Evolutionary conservation across 306 rosid genomes (phyloP).

Genomic region (Vicia villosa): DNA sequence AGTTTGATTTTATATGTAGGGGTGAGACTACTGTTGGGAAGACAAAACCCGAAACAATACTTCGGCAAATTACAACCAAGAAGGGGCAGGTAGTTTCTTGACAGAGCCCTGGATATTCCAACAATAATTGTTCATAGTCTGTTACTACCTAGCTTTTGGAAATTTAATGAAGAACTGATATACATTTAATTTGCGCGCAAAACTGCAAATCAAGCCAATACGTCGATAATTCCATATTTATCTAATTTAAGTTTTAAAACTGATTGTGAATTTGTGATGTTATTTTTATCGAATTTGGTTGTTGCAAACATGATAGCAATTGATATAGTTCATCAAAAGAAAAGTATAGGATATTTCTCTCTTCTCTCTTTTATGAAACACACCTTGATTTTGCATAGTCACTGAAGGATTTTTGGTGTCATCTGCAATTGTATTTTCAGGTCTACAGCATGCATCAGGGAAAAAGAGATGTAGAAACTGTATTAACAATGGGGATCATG

Average conservation of each 20-base stretch:
- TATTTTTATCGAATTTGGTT: slow-evolving; percentile 27
- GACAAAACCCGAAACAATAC: slow-evolving; percentile 95
- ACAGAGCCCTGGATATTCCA: slow-evolving; percentile 25
- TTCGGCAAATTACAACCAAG: slow-evolving; percentile 89
- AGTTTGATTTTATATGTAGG: slow-evolving; percentile 49
- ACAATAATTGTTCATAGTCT: slow-evolving; percentile 9
- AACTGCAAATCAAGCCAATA: slow-evolving; percentile 18
- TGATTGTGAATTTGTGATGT: background rate
- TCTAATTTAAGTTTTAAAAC: slow-evolving; percentile 17
- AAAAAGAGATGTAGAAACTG: slow-evolving; percentile 92
- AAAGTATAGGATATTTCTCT: background rate
- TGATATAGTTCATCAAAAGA: slow-evolving; percentile 18
- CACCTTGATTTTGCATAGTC: background rate
- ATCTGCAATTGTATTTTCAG: slow-evolving; percentile 46
- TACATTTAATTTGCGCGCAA: slow-evolving; percentile 12
- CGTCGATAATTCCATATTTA: slow-evolving; percentile 22
- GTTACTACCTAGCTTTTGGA: slow-evolving; percentile 22
- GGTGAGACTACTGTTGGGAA: slow-evolving; percentile 94
- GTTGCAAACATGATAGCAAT: background rate
- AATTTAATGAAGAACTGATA: slow-evolving; percentile 3
- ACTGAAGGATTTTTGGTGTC: slow-evolving; percentile 17
- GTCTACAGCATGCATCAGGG: slow-evolving; percentile 98
- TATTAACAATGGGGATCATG: slow-evolving; percentile 94
- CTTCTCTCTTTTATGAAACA: slow-evolving; percentile 23
- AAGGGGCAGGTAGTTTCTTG: slow-evolving; percentile 83